Percentiles rank a stretch among this genome's conserved stretches.
These are phyloP conservation scores for Cyclostephanos tholiformis DNA, from an alignment of 108 stramenopile species.

Conservation along the genomic window DNA sequence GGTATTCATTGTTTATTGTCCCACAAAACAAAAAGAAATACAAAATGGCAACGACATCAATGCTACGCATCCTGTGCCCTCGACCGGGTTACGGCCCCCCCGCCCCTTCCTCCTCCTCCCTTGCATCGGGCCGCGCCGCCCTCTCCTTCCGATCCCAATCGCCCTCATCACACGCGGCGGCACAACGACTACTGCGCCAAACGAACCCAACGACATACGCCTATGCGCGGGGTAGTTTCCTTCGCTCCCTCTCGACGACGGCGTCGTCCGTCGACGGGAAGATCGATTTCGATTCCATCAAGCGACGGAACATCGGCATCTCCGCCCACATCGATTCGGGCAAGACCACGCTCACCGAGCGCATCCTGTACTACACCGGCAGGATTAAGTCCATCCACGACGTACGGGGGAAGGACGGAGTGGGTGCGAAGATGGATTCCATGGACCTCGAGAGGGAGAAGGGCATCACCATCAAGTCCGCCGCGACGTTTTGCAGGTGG, in stretches of 20 bases:
- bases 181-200: not conserved
- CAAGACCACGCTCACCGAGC: conserved; percentile 99
- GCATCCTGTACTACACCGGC: conserved; percentile 99
- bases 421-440: conserved; percentile 99
- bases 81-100: conserved; percentile 10
- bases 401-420: conserved; percentile 96
- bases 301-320: conserved; percentile 98
- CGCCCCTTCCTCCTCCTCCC: conserved; percentile 4
- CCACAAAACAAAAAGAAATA: too few species aligned
- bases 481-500: conserved; percentile 99
- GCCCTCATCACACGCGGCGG: not conserved
- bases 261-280: not conserved
- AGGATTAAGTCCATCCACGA: conserved; percentile 97
- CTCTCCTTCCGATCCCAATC: not conserved
- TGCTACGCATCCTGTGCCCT: conserved; percentile 28
- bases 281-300: conserved; percentile 24
- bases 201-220: too few species aligned
- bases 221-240: not conserved
- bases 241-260: not conserved
- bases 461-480: conserved; percentile 98
- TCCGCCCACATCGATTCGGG: conserved; percentile 99
- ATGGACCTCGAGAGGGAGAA: conserved; percentile 99
- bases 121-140: not conserved
- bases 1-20: not conserved
- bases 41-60: conserved; percentile 18